A percentile compares a stretch with the other conserved stretches of the same genome.
Evolutionary conservation across 2,329 filamentous ascomycete species (phyloP).

Genomic region (Colletotrichum spaethianum): DNA sequence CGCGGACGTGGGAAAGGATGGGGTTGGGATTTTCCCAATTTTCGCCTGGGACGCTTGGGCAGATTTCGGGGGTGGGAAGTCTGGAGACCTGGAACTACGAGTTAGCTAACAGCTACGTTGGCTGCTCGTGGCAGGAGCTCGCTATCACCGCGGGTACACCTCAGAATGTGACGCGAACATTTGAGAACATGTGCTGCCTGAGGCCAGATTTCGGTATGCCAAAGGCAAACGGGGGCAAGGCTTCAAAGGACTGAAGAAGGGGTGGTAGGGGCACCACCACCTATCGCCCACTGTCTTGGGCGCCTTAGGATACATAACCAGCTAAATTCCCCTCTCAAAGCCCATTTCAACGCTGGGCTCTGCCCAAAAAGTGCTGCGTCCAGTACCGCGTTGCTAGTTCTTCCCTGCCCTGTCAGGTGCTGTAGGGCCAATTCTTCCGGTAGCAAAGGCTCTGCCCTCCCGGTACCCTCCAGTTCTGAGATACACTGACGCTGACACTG

Average conservation of each 20-base stretch:
- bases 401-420: not conserved
- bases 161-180: constrained; percentile 40
- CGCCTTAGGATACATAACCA: not conserved
- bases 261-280: not conserved
- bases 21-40: constrained; percentile 47
- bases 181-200: constrained; percentile 38
- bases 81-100: constrained; percentile 35
- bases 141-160: constrained; percentile 25
- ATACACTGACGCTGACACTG: too few relatives aligned
- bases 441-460: not conserved
- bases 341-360: not conserved
- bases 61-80: constrained; percentile 35
- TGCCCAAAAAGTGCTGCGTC: not conserved
- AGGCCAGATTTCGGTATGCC: constrained; percentile 19
- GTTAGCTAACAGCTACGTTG: constrained; percentile 4
- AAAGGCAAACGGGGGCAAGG: not conserved
- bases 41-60: constrained; percentile 44
- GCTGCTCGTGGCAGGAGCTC: constrained; percentile 14
- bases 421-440: not conserved
- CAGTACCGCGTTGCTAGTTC: not conserved
- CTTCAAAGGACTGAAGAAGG: not conserved
- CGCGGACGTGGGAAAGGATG: constrained; percentile 43
- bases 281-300: not conserved
- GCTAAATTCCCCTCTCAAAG: not conserved
- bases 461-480: not conserved